Evolutionary conservation across 2,329 filamentous ascomycete species (phyloP).

Genomic region (Pyrenophora tritici-repentis): DNA sequence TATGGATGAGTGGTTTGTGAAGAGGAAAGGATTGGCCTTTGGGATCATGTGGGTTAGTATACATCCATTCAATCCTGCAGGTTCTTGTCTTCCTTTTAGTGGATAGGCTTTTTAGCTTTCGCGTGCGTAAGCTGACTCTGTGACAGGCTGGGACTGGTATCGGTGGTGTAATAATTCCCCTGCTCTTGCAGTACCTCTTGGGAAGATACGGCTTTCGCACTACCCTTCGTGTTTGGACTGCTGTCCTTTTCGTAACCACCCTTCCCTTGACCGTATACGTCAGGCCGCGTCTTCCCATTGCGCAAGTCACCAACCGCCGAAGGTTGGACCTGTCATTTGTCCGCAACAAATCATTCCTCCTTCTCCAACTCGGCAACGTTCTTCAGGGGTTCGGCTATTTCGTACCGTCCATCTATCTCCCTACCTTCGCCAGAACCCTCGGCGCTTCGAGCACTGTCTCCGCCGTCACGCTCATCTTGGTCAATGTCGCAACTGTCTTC

Average conservation of each 20-base stretch:
- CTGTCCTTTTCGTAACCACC: background rate
- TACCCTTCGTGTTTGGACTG: conserved; percentile 49
- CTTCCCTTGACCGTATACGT: background rate
- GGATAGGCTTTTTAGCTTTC: too few species aligned
- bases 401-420: conserved; percentile 46
- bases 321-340: background rate
- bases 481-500: conserved; percentile 43
- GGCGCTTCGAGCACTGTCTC: conserved; percentile 29
- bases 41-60: conserved; percentile 60
- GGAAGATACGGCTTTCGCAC: conserved; percentile 46
- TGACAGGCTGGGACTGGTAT: conserved; percentile 38
- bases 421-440: conserved; percentile 43
- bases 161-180: conserved; percentile 51
- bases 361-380: conserved; percentile 44
- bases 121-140: too few species aligned
- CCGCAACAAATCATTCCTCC: background rate
- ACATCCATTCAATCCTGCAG: too few species aligned
- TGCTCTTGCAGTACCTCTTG: conserved; percentile 49
- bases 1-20: conserved; percentile 66
- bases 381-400: conserved; percentile 47
- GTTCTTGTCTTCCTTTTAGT: too few species aligned
- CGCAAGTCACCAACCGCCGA: background rate
- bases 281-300: background rate
- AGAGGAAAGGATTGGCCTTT: conserved; percentile 62
- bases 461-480: conserved; percentile 39